Conservation (phyloP, 2,329 filamentous ascomycete genomes). For the Septoria petroselini region DNA sequence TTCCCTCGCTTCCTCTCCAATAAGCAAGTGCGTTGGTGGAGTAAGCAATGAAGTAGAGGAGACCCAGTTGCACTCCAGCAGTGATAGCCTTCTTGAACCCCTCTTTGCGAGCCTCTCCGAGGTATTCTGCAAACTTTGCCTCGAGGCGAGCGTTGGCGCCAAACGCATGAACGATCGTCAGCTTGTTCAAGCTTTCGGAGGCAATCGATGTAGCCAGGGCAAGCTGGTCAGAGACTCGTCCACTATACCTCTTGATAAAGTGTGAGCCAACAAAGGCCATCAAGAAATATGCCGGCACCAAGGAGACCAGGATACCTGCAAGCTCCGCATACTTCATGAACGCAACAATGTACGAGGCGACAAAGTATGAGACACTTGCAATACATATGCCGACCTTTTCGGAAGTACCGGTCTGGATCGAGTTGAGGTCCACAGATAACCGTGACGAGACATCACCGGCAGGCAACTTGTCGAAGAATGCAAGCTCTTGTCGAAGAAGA, state of each 20-base stretch:
- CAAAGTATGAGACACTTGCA: conserved; percentile 61
- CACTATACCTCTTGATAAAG: conserved; percentile 54
- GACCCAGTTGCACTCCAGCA: conserved; percentile 57
- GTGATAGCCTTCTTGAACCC: conserved; percentile 59
- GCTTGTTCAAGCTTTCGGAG: conserved; percentile 59
- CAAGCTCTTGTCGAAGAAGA: conserved; percentile 59
- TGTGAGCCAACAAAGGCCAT: conserved; percentile 57
- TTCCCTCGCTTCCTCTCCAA: conserved; percentile 61
- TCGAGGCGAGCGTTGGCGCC: conserved; percentile 59
- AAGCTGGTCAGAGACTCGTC: conserved; percentile 52
- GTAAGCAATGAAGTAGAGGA: conserved; percentile 66
- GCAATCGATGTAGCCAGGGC: conserved; percentile 61
- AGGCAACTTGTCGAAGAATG: conserved; percentile 62
- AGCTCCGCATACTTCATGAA: conserved; percentile 63
- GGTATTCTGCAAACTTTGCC: conserved; percentile 55
- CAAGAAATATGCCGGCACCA: conserved; percentile 61
- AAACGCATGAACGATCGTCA: conserved; percentile 46
- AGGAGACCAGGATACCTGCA: conserved; percentile 61
- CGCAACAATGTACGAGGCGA: conserved; percentile 64
- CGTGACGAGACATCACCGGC: conserved; percentile 62
- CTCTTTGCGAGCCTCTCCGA: conserved; percentile 51
- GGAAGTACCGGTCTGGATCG: conserved; percentile 64
- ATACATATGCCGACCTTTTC: conserved; percentile 69
- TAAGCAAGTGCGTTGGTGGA: conserved; percentile 65
- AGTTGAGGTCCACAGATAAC: conserved; percentile 63